Base-by-base conservation (phyloP, 1,284 basidiomycete genomes). In the Fomes fomentarius region DNA sequence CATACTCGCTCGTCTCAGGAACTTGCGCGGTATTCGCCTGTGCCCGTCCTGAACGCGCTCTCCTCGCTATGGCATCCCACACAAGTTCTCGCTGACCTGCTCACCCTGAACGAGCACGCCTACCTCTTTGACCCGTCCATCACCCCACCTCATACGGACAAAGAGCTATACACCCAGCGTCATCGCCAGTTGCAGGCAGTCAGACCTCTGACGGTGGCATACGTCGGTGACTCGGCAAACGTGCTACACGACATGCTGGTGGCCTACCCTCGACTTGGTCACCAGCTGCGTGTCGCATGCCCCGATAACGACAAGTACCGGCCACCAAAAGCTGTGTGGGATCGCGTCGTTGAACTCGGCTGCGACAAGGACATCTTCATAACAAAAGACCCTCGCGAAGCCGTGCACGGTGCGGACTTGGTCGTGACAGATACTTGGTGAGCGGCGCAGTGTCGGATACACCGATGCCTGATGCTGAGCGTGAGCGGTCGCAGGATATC, bases 161-260 rank as follows among this genome's bases (percentile, higher is more conserved):
- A 26, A 19, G 25, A 24, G 14, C 33, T 9, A 17, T 40, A 39
- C 34, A 37, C 34, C 6, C 45, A 47, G 34, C 45, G 45, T 10
- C 34, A 47, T 24, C 9, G 34, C 26, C 19, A 43, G 26, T 28
- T 47, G 10, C 22, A 22, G 22, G 11, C 45, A 43, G 42, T 91
- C 17, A 81, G 75, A 0, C 82, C 87, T 1, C 79, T 97, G 56
- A 97, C 94, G 4, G 76, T 97, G 41, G 90, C 96, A 4, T 99
- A 96, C 75, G 85, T 99, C 48, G 97, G 96, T 7, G 97, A 99
- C 75, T 90, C 90, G 30, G 94, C 96, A 59, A 99, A 99, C 70
- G 94, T 99, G 49, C 79, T 97, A 54, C 94, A 98, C 73, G 96
- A 99, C 72, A 96, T 99, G 90, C 85, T 98, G 33, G 96, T 98